phyloP scores from a whole-genome alignment of 495 filamentous ascomycete species.

The Terfezia boudieri region DNA sequence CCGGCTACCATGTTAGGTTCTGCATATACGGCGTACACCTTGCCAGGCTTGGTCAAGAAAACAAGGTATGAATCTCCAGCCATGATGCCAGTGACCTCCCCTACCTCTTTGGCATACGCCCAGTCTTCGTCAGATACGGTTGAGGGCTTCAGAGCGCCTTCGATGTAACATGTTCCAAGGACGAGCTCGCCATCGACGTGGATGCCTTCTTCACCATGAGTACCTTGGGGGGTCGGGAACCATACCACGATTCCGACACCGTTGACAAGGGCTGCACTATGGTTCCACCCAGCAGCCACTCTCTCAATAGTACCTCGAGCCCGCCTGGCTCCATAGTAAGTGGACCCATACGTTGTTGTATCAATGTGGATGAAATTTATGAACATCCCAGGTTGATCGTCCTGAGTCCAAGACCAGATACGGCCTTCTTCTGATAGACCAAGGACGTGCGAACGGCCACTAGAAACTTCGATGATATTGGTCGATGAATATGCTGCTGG shows the following conservation, averaged over 20 bases:
- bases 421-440: constrained; percentile 11
- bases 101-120: neutral
- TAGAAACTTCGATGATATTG: constrained; percentile 11
- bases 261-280: constrained; percentile 11
- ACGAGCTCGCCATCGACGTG: neutral
- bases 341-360: neutral
- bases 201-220: neutral
- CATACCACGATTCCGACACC: constrained; percentile 11
- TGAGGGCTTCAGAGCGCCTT: neutral
- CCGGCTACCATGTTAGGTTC: constrained; percentile 1
- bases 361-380: neutral
- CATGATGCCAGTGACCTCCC: constrained; percentile 10
- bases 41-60: constrained; percentile 12
- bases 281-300: constrained; percentile 15
- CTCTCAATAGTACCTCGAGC: constrained; percentile 6
- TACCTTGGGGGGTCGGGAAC: neutral
- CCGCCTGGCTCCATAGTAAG: neutral
- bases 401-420: constrained; percentile 4
- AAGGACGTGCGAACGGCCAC: constrained; percentile 11
- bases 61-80: constrained; percentile 13
- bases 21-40: constrained; percentile 11
- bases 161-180: neutral
- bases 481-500: constrained; percentile 1
- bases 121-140: neutral
- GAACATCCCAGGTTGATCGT: neutral